Evolutionary conservation across 257 asterid genomes (phyloP), one percentile per base, ranked within the genome.

Genomic region (Plantago major): DNA sequence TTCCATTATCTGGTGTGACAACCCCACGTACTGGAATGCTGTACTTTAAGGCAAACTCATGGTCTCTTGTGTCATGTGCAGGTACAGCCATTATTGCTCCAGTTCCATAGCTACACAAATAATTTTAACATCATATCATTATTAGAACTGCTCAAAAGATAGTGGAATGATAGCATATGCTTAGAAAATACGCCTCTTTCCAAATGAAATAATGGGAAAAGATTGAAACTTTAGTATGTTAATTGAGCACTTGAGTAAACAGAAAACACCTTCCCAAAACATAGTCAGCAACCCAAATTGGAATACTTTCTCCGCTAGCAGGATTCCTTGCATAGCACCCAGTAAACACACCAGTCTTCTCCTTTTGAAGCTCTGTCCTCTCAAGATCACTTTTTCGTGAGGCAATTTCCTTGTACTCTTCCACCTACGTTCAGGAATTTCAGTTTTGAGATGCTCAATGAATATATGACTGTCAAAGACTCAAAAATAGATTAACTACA

Each of bases 81-180:
- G 99, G 99, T 58, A 93, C 99, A 71, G 97, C 97, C 97, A 93
- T 93, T 64, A 93, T 89, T 70, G 97, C 99, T 80, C 99, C 99
- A 37, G 99, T 93, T 33, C 99, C 99, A 38, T 93, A 93, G 92
- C 99, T 92, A 88, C 65, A 70, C 48, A 67, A 76, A 47, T 38
- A 70, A 62, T 60, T 58, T 61, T 63, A 14, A 69, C 15, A 42
- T 60, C 9, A 62, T 42, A 74, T 38, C 60, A 43, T 33, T 33
- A 33, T 3, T 33, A 33, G 40, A 33, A 33, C 40, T 33, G 8
- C 8, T 33, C 40, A 33, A 4, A 33, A 2, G 40, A 33, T 33
- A 1, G 40, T 33, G 8, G n/a, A n/a, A 33, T 33, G 6, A 33
- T 33, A 33, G 40, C 40, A 0, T 7, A 7, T 5, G 40, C 40